Conservation (phyloP, 2,329 filamentous ascomycete genomes). For the Fusarium hostae region DNA sequence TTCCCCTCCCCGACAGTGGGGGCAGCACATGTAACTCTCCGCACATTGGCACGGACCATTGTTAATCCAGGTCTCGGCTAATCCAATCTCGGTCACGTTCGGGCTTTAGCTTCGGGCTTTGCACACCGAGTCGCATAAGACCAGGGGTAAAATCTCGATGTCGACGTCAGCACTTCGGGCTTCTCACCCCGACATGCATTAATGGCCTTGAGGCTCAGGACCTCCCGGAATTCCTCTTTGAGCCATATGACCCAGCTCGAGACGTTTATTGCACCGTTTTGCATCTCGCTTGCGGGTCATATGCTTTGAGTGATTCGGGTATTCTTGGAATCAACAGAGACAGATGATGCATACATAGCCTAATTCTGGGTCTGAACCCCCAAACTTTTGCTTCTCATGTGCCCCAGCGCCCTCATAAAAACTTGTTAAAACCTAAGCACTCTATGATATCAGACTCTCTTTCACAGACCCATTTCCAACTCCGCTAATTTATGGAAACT, state of each 20-base stretch:
- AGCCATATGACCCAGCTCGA: slow-evolving; percentile 11
- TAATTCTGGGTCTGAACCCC: slow-evolving; percentile 22
- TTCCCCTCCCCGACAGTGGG: slow-evolving; percentile 20
- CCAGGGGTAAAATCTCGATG: slow-evolving; percentile 8
- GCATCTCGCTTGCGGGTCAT: slow-evolving; percentile 19
- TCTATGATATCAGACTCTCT: slow-evolving; percentile 29
- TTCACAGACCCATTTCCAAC: slow-evolving; percentile 18
- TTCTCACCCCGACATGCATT: not conserved
- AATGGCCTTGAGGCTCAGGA: slow-evolving; percentile 23
- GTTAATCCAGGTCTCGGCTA: not conserved
- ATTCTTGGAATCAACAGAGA: not conserved
- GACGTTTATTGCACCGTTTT: slow-evolving; percentile 20
- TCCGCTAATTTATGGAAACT: slow-evolving; percentile 33
- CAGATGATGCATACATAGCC: slow-evolving; percentile 20
- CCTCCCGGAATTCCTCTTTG: slow-evolving; percentile 22
- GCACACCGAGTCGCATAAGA: slow-evolving; percentile 1
- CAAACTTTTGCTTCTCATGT: slow-evolving; percentile 2
- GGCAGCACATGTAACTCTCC: slow-evolving; percentile 11
- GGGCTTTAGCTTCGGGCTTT: not conserved
- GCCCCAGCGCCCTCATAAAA: slow-evolving; percentile 2
- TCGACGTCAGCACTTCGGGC: slow-evolving; percentile 15
- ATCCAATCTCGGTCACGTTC: not conserved
- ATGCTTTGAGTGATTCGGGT: not conserved
- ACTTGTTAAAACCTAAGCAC: not conserved
- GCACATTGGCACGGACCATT: not conserved